These are phyloP conservation scores for Asterionellopsis glacialis DNA, from an alignment of 108 stramenopile genomes.

Conservation along the genomic window DNA sequence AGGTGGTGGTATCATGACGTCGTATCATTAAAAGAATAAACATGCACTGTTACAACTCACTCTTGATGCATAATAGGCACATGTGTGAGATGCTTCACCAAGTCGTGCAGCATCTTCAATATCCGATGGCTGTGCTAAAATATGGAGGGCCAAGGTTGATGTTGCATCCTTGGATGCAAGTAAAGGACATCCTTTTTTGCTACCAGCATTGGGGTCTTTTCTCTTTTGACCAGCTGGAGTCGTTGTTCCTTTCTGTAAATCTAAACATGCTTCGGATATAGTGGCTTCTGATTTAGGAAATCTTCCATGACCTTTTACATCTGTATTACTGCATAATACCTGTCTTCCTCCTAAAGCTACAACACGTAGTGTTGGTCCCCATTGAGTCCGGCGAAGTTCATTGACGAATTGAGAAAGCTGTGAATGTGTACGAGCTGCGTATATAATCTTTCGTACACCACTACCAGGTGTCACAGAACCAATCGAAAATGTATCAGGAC, in stretches of 20 bases:
- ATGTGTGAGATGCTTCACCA: constrained; percentile 68
- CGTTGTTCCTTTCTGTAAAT: constrained; percentile 70
- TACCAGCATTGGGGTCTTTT: neutral
- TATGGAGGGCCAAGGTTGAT: constrained; percentile 76
- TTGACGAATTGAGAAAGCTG: constrained; percentile 94
- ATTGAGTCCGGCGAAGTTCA: constrained; percentile 75
- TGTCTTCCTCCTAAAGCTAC: constrained; percentile 86
- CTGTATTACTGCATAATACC: constrained; percentile 76
- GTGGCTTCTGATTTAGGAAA: constrained; percentile 40
- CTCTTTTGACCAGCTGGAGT: neutral
- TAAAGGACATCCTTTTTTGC: constrained; percentile 48
- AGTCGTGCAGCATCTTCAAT: constrained; percentile 83
- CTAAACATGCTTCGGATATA: constrained; percentile 90
- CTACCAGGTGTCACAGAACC: constrained; percentile 42
- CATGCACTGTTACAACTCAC: constrained; percentile 13
- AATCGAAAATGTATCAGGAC: constrained; percentile 3
- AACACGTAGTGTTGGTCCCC: constrained; percentile 58
- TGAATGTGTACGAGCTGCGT: constrained; percentile 93
- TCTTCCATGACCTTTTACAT: constrained; percentile 31
- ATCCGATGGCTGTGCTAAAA: constrained; percentile 74
- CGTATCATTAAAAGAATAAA: neutral
- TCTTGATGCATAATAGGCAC: constrained; percentile 95
- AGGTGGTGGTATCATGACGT: neutral
- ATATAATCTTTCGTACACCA: constrained; percentile 73
- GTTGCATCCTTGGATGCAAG: constrained; percentile 50